Base-by-base conservation (phyloP, 257 asterid genomes). In the Fraxinus quadrangulata region DNA sequence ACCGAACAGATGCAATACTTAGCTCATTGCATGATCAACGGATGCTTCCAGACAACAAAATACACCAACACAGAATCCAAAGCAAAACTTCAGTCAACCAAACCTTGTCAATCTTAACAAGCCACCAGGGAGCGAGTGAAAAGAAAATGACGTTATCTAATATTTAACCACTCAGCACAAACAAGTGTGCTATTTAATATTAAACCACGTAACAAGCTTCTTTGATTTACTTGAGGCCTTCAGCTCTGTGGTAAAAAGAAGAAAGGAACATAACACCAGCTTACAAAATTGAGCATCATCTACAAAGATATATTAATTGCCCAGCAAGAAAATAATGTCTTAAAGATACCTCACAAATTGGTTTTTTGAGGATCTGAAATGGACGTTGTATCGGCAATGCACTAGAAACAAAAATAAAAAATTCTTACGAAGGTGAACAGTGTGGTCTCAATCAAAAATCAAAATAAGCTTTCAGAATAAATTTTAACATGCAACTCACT, bases 311-410 rank as follows among this genome's bases (percentile, higher is more conserved):
- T 24, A 76, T 69, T 23, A 33, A 70, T 67, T n/a, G 42, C 72
- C 12, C 66, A 72, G 10, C 71, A 21, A 71, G 56, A 54, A 19
- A 51, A 65, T 31, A 71, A 63, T 6, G 78, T 73, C 71, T 16
- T 72, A 45, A 65, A 39, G 69, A 39, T 90, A 92, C 96, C 97
- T 88, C 79, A 81, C 74, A 83, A 67, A 79, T 74, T n/a, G 77
- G 80, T 75, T 40, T 78, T 77, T 65, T 47, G 73, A 82, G 83
- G 88, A 84, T 80, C 89, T 76, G 76, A 75, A 81, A 78, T 75
- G 84, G 84, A 73, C 79, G 79, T 74, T 80, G 83, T 82, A 78
- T 56, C 77, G 36, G 70, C 63, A 81, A 84, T 78, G 89, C 89
- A 81, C 89, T 81, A 71, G 73, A 77, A 81, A 70, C 73, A 78